Conservation (phyloP, 495 filamentous ascomycete genomes). For the Penicillium crystallinum region DNA sequence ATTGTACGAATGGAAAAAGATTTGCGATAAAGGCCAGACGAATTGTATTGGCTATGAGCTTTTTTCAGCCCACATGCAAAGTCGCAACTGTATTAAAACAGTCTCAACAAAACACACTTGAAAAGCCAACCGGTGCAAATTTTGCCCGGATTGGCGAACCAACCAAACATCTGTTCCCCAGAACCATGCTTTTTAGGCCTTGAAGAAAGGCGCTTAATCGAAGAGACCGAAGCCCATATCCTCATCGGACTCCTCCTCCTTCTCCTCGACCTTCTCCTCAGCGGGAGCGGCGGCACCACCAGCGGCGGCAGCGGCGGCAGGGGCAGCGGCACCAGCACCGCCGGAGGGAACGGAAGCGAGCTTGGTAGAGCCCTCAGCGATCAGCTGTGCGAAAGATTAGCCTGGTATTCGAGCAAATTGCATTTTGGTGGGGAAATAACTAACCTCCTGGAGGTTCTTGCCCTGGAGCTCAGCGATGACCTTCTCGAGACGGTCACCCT, state of each 20-base stretch:
- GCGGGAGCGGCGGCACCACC: slow-evolving; percentile 64
- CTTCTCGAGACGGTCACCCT: slow-evolving; percentile 75
- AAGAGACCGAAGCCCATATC: slow-evolving; percentile 99
- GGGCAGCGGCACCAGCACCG: slow-evolving; percentile 66
- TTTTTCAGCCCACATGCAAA: slow-evolving; percentile 36
- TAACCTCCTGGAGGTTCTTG: slow-evolving; percentile 95
- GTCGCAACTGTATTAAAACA: slow-evolving; percentile 43
- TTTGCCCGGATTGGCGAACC: slow-evolving; percentile 30
- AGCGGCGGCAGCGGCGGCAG: slow-evolving; percentile 58
- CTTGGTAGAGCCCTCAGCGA: slow-evolving; percentile 84
- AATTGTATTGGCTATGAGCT: slow-evolving; percentile 43
- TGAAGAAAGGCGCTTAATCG: slow-evolving; percentile 56
- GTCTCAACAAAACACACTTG: slow-evolving; percentile 33
- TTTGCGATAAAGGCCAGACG: slow-evolving; percentile 29
- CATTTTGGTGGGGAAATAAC: slow-evolving; percentile 11
- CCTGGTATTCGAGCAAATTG: slow-evolving; percentile 4
- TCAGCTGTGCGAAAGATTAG: slow-evolving; percentile 59
- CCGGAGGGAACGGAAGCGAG: slow-evolving; percentile 96
- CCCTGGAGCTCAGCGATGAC: slow-evolving; percentile 89
- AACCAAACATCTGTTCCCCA: slow-evolving; percentile 37
- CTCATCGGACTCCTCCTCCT: slow-evolving; percentile 92
- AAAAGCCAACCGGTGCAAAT: slow-evolving; percentile 27
- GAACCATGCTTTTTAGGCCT: slow-evolving; percentile 25
- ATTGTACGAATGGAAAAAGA: background rate
- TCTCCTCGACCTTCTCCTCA: slow-evolving; percentile 70